These are phyloP conservation scores for Vitis amurensis DNA, from an alignment of 164 flowering plant genomes.

Conservation along the genomic window DNA sequence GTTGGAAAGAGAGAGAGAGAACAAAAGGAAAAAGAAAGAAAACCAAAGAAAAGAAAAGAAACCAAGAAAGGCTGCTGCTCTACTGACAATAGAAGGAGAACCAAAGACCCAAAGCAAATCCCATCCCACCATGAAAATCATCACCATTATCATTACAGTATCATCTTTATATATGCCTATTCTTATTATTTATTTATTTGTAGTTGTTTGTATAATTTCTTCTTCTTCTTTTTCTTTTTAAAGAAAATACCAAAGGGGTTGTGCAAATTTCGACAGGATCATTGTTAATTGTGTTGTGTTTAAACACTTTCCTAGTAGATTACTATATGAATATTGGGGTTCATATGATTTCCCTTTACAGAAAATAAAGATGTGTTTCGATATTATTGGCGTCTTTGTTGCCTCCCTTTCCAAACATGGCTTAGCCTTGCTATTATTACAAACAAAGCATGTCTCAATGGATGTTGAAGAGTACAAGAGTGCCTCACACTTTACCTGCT, in stretches of 20 bases:
- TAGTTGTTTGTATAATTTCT: slow-evolving; percentile 25
- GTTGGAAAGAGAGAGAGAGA: slow-evolving; percentile 16
- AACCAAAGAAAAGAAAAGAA: slow-evolving; percentile 14
- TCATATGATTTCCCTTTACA: slow-evolving; percentile 5
- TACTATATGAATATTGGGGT: neutral
- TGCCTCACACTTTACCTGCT: too few relatives aligned
- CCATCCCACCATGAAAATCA: slow-evolving; percentile 55
- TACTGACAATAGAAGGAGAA: slow-evolving; percentile 49
- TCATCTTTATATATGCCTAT: slow-evolving; percentile 30
- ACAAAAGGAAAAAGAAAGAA: slow-evolving; percentile 10
- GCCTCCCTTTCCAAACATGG: slow-evolving; percentile 1
- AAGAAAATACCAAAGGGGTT: slow-evolving; percentile 26
- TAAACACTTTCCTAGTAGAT: neutral
- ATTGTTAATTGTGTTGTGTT: slow-evolving; percentile 22
- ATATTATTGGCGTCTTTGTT: neutral
- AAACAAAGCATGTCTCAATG: too few relatives aligned
- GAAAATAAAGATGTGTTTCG: slow-evolving; percentile 10
- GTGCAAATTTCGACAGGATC: slow-evolving; percentile 28
- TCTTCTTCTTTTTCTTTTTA: slow-evolving; percentile 18
- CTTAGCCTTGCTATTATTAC: too few relatives aligned
- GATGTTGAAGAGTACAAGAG: too few relatives aligned
- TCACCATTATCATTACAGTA: slow-evolving; percentile 49
- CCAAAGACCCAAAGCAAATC: slow-evolving; percentile 37
- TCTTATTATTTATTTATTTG: slow-evolving; percentile 30
- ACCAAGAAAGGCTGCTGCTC: slow-evolving; percentile 45